These are phyloP conservation scores for Suillus alpinus DNA, from an alignment of 768 basidiomycete species.

Conservation along the genomic window DNA sequence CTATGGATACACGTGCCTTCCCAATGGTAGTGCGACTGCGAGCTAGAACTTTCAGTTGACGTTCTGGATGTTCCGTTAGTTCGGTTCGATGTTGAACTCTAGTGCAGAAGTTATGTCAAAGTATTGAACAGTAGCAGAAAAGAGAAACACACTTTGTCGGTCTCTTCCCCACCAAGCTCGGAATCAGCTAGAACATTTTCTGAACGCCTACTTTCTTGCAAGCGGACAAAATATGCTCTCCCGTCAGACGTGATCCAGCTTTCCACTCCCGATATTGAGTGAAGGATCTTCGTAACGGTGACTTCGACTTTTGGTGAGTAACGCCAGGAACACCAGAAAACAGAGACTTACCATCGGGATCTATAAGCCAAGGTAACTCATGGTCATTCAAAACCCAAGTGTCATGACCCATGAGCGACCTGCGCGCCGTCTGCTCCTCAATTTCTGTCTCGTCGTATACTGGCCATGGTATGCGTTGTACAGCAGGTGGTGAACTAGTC, in stretches of 20 bases:
- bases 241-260: slow-evolving; percentile 88
- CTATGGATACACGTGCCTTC: slow-evolving; percentile 79
- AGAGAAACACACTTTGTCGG: slow-evolving; percentile 38
- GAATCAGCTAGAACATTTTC: slow-evolving; percentile 4
- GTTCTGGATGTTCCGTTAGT: slow-evolving; percentile 8
- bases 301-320: slow-evolving; percentile 38
- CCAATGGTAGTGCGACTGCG: slow-evolving; percentile 41
- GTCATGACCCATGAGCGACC: slow-evolving; percentile 49
- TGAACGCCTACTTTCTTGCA: slow-evolving; percentile 40
- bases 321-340: background rate
- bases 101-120: background rate
- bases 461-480: slow-evolving; percentile 88
- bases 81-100: slow-evolving; percentile 13
- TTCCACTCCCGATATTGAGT: slow-evolving; percentile 61
- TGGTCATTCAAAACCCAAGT: slow-evolving; percentile 69
- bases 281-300: slow-evolving; percentile 58
- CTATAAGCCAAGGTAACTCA: slow-evolving; percentile 73
- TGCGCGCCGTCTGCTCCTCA: slow-evolving; percentile 31
- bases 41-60: slow-evolving; percentile 8
- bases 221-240: slow-evolving; percentile 72
- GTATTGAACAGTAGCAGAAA: background rate
- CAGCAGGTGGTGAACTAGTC: slow-evolving; percentile 67
- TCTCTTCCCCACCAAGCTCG: slow-evolving; percentile 48
- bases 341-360: slow-evolving; percentile 56
- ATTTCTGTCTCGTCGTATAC: slow-evolving; percentile 40